Evolutionary conservation across 495 filamentous ascomycete species (phyloP).

Genomic region (Mytilinidion resinicola): DNA sequence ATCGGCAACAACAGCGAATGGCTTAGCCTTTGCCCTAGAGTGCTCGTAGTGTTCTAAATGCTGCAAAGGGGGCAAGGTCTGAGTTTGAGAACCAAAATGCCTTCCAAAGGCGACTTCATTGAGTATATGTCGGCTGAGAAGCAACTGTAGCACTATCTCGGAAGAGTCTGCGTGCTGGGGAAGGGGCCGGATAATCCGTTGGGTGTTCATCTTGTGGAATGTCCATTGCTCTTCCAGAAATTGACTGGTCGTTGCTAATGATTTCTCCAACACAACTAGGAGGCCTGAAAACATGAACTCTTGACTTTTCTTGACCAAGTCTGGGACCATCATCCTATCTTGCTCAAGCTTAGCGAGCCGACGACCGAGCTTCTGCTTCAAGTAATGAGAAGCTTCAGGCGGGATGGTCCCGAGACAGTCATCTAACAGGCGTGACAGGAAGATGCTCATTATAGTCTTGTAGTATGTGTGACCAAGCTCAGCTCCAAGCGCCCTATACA

Average conservation of each 20-base stretch:
- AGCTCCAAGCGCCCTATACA: slow-evolving; percentile 41
- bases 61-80: too few relatives aligned
- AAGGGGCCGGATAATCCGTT: slow-evolving; percentile 34
- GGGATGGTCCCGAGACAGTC: slow-evolving; percentile 30
- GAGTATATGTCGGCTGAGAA: too few relatives aligned
- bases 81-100: too few relatives aligned
- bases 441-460: slow-evolving; percentile 49
- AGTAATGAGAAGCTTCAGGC: slow-evolving; percentile 34
- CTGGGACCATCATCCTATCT: slow-evolving; percentile 25
- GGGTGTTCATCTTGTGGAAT: neutral
- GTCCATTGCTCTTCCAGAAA: neutral
- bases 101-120: too few relatives aligned
- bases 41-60: too few relatives aligned
- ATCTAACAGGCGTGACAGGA: slow-evolving; percentile 42
- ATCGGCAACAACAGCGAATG: too few relatives aligned
- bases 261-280: neutral
- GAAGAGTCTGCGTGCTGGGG: too few relatives aligned
- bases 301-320: too few relatives aligned
- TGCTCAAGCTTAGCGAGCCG: slow-evolving; percentile 55
- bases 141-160: too few relatives aligned
- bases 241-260: neutral
- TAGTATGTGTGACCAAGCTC: slow-evolving; percentile 48
- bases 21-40: too few relatives aligned
- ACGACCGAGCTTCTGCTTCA: slow-evolving; percentile 53
- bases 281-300: neutral